These are phyloP conservation scores for Sanghuangporus sanghuang DNA, from an alignment of 1,284 basidiomycete species.

Conservation along the genomic window DNA sequence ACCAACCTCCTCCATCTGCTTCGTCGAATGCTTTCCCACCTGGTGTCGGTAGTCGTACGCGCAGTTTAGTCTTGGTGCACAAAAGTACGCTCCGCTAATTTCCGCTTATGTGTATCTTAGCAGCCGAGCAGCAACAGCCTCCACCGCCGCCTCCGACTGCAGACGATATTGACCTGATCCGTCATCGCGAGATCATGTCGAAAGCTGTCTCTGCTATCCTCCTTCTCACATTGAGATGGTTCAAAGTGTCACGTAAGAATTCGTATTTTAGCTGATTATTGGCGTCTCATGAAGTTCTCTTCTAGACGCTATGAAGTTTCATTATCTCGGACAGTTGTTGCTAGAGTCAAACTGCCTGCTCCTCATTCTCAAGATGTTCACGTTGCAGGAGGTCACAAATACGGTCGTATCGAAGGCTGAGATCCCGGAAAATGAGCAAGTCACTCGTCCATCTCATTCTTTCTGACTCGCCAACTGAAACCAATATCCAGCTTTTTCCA, in stretches of 20 bases:
- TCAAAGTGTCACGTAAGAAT: conserved; percentile 90
- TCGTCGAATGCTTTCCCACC: conserved; percentile 63
- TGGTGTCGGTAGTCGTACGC: conserved; percentile 64
- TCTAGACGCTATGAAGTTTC: conserved; percentile 95
- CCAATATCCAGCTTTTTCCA: conserved; percentile 78
- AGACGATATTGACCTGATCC: conserved; percentile 93
- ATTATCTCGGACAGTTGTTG: conserved; percentile 91
- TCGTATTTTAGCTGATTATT: background rate
- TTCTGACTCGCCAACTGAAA: background rate
- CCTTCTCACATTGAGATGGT: conserved; percentile 91
- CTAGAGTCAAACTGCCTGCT: conserved; percentile 95
- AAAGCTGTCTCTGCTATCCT: conserved; percentile 97
- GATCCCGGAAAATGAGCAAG: conserved; percentile 80
- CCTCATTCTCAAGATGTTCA: conserved; percentile 97
- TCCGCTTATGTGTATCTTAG: conserved; percentile 6
- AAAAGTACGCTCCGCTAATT: background rate
- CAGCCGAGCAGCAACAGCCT: conserved; percentile 48
- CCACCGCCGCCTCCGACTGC: conserved; percentile 71
- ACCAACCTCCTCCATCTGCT: conserved; percentile 51
- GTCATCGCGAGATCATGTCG: conserved; percentile 96
- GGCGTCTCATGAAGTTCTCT: conserved; percentile 1
- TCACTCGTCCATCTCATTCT: conserved; percentile 8
- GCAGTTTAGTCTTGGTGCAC: background rate
- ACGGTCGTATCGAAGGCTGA: conserved; percentile 88
- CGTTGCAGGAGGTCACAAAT: conserved; percentile 84